Base-by-base conservation (phyloP, 2,329 filamentous ascomycete species). In the Chrysosphaeria jannelii region DNA sequence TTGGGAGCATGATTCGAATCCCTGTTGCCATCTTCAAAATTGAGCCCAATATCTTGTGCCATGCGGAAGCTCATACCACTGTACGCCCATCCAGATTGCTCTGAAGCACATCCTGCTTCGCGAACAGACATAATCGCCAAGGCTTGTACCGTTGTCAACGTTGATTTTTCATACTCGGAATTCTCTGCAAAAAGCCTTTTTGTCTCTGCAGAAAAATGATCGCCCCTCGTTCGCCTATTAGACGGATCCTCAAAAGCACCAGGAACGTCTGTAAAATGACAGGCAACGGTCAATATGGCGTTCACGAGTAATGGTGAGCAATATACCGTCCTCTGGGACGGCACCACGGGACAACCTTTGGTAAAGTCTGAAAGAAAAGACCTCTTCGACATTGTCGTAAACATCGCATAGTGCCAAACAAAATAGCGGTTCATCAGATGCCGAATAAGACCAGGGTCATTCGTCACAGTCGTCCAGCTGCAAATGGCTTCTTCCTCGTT, bases 391-490 rank as follows among this genome's bases (percentile, higher is more conserved):
- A 93, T 50, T 0, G 74, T 85, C 4, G 78, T 81, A 41, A 93
- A 97, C 45, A 85, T 93, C 10, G 78, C 68, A 42, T 93, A 93
- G 43, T 93, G 85, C 71, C 81, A 93, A 35, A 67, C 76, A 46
- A 93, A 93, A 45, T 97, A 97, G 74, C 93, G 79, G 36, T 79
- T 81, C 39, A 97, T 62, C 10, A 97, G 59, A 42, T 91, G 81
- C 10, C 66, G 58, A 34, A 91, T 64, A 21, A 90, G 52, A 25
- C 70, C 59, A 13, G 64, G 54, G 39, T 91, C 76, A 23, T 63
- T 53, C 2, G 76, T 90, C 21, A 90, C 76, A 10, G 54, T 60
- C 0, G 81, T 89, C 85, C 85, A 97, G 25, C 69, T 79, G 11
- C 62, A 65, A 25, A 85, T 53, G 4, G 76, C 66, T 29, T 81